Evolutionary conservation across 2,329 filamentous ascomycete species (phyloP).

Genomic region (Aschersonia sp.): DNA sequence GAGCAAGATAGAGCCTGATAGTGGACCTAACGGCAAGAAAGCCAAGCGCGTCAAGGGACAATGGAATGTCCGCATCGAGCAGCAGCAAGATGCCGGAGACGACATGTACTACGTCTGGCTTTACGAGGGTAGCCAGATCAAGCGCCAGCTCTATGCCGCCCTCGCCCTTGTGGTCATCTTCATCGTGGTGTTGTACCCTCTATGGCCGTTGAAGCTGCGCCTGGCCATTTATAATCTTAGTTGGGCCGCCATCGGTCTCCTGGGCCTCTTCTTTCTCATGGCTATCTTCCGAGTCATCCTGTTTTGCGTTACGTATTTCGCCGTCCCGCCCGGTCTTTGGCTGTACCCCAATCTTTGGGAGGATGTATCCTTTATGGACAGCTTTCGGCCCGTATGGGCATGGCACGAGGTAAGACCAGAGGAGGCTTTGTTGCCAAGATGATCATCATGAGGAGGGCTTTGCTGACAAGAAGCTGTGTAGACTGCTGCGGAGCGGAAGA

Average conservation of each 20-base stretch:
- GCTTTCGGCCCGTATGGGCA: constrained; percentile 89
- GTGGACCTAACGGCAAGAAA: constrained; percentile 50
- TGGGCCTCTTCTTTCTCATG: constrained; percentile 95
- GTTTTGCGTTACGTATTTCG: constrained; percentile 85
- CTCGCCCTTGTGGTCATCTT: constrained; percentile 77
- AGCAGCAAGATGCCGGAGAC: constrained; percentile 78
- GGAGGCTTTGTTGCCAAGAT: background rate
- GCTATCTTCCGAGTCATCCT: constrained; percentile 91
- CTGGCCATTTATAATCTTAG: constrained; percentile 95
- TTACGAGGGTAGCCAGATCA: constrained; percentile 87
- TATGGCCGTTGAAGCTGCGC: constrained; percentile 86
- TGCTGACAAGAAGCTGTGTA: background rate
- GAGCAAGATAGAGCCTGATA: constrained; percentile 56
- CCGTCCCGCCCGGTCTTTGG: constrained; percentile 80
- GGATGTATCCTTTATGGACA: constrained; percentile 96
- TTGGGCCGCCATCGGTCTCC: constrained; percentile 54
- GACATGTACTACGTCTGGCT: constrained; percentile 95
- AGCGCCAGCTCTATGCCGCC: constrained; percentile 80
- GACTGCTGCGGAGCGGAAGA: constrained; percentile 19
- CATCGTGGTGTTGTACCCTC: constrained; percentile 80
- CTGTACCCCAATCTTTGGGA: constrained; percentile 96
- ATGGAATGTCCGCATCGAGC: constrained; percentile 92
- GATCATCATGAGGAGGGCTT: background rate
- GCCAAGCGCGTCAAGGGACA: constrained; percentile 87
- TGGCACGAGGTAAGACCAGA: constrained; percentile 74